Evolutionary conservation across 768 basidiomycete species (phyloP), one percentile per base, ranked within the genome.

Genomic region (Amanita jacksonii): DNA sequence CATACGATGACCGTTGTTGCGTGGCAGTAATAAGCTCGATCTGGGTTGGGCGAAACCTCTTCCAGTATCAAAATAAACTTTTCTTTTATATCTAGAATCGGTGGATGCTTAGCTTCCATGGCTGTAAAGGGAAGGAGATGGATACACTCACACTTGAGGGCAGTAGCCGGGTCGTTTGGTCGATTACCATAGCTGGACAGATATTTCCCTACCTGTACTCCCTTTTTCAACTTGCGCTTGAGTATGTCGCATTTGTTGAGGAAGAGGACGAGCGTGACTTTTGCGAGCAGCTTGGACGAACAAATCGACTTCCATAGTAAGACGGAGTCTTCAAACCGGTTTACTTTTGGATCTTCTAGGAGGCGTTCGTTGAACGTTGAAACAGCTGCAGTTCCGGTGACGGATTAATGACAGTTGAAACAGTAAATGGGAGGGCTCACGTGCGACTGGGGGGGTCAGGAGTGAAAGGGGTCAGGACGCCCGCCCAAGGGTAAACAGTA

Each of bases 211-310:
- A 85, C 70, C 53, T 58, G 54, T 10, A 72, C 62, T 0, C 78
- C 77, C 1, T 56, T 54, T 22, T 60, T 58, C 22, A 82, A 62
- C 44, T 70, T 70, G 52, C 67, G 57, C 48, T 73, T 64, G 2
- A 86, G 61, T 3, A 85, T 57, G 48, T 87, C 85, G 47, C 74
- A 73, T 48, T 87, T 87, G 57, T 87, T 87, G 45, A 85, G 61
- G 60, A 87, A 87, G 18, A 85, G 67, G 36, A 85, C 74, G 45
- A 85, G 67, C 43, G 76, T 79, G 8, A 76, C 69, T 43, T 70
- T 73, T 7, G 69, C 58, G 5, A 87, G 74, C 1, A 86, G 65
- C 51, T 65, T 67, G 27, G 74, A 78, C 12, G 66, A 54, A 60
- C 79, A 82, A 32, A 87, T 67, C 1, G 73, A 67, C 20, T 65